These are phyloP conservation scores for Sphaerulina vaccinii DNA, from an alignment of 2,329 filamentous ascomycete genomes.

Conservation along the genomic window DNA sequence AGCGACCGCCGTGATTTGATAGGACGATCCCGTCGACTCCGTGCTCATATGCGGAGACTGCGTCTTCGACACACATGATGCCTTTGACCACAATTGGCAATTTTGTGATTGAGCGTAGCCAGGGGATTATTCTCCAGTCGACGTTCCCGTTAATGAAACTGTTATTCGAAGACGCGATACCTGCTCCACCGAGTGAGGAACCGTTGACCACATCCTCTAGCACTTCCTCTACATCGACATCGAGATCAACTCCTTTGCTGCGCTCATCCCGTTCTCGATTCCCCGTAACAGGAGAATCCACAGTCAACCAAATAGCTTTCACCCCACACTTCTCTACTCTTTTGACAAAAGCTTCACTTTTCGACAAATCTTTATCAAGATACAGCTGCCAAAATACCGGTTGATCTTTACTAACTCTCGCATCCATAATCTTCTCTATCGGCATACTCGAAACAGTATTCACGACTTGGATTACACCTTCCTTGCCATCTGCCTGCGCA, in stretches of 20 bases:
- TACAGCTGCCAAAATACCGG: conserved; percentile 60
- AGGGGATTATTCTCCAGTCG: conserved; percentile 28
- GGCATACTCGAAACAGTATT: conserved; percentile 33
- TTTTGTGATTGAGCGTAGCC: conserved; percentile 30
- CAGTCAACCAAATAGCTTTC: conserved; percentile 57
- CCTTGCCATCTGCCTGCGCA: conserved; percentile 29
- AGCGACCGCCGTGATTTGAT: conserved; percentile 53
- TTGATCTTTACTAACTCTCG: conserved; percentile 28
- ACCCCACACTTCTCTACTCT: conserved; percentile 50
- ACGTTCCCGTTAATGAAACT: conserved; percentile 30
- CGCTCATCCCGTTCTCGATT: conserved; percentile 52
- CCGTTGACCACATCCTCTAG: conserved; percentile 26
- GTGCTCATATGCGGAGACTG: conserved; percentile 41
- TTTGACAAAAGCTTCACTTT: conserved; percentile 51
- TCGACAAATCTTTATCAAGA: conserved; percentile 54
- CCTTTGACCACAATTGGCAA: conserved; percentile 41
- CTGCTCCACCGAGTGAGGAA: conserved; percentile 15
- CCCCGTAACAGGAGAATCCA: conserved; percentile 57
- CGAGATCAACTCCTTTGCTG: conserved; percentile 39
- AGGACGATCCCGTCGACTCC: conserved; percentile 45
- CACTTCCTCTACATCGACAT: conserved; percentile 21
- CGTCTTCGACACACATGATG: conserved; percentile 42
- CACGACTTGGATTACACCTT: conserved; percentile 32
- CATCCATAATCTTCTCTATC: conserved; percentile 32
- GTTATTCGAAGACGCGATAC: conserved; percentile 30